These are phyloP conservation scores for Lactarius quietus DNA, from an alignment of 768 basidiomycete species.

Conservation along the genomic window DNA sequence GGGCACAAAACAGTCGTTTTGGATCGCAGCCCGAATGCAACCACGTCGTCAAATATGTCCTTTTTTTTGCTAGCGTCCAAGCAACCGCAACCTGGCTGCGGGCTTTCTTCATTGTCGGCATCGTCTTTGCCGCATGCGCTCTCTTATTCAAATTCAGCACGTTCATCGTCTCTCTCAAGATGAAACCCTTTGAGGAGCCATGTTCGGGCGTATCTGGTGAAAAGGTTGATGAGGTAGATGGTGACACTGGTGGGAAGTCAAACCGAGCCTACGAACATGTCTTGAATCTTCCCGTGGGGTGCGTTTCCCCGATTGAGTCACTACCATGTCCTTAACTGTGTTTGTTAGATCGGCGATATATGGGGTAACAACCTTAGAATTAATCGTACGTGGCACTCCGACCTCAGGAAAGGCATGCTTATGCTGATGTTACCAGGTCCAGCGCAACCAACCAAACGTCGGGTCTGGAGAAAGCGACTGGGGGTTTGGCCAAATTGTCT, in stretches of 20 bases:
- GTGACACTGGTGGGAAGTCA: too few relatives aligned
- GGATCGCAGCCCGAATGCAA: conserved; percentile 14
- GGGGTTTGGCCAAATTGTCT: conserved; percentile 18
- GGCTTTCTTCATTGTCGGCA: conserved; percentile 6
- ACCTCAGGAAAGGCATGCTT: background rate
- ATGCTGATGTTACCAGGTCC: conserved; percentile 1
- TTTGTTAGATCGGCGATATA: conserved; percentile 4
- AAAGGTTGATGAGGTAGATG: too few relatives aligned
- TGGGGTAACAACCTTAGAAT: conserved; percentile 9
- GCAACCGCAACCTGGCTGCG: conserved; percentile 10
- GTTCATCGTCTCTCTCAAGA: background rate
- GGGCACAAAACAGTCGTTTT: conserved; percentile 4
- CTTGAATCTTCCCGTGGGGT: background rate
- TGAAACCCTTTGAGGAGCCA: background rate
- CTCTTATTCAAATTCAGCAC: conserved; percentile 6
- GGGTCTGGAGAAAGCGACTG: conserved; percentile 6
- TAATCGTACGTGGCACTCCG: conserved; percentile 3
- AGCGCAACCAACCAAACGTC: conserved; percentile 2
- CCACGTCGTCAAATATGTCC: conserved; percentile 10
- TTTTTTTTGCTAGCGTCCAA: background rate
- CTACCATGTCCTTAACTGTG: background rate
- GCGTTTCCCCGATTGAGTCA: background rate
- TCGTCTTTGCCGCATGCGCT: background rate
- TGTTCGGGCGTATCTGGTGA: background rate
- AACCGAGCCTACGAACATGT: background rate